These are phyloP conservation scores for Vigna trinervia DNA, from an alignment of 306 rosid species.

Conservation along the genomic window DNA sequence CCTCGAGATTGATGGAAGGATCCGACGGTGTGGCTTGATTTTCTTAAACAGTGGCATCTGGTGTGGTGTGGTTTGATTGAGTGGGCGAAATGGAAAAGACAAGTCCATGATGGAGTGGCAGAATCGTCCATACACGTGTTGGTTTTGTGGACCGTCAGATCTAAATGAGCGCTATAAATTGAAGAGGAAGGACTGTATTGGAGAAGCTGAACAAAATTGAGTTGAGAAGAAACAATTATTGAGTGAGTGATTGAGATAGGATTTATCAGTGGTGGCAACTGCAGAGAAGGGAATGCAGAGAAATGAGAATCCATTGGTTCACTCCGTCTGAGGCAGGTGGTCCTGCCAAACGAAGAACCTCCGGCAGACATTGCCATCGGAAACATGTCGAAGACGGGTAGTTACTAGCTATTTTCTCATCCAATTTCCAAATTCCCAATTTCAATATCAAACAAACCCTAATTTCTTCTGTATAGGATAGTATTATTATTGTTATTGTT, in stretches of 20 bases:
- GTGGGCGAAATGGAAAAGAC: neutral
- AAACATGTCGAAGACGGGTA: constrained; percentile 99
- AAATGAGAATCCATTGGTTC: constrained; percentile 64
- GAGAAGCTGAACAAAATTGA: no score
- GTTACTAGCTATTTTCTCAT: neutral
- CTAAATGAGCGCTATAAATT: neutral
- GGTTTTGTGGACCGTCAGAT: neutral
- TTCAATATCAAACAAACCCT: neutral
- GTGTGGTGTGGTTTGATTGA: neutral
- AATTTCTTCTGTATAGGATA: neutral
- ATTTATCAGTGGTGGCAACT: neutral
- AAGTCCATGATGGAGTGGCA: neutral
- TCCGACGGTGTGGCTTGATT: neutral
- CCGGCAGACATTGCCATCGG: constrained; percentile 92
- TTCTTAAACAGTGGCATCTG: neutral
- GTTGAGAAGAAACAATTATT: no score
- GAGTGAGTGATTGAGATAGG: neutral
- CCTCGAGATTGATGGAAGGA: neutral
- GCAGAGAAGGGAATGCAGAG: constrained; percentile 65
- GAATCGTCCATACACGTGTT: constrained; percentile 44
- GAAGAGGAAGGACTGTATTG: no score
- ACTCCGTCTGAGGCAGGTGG: constrained; percentile 50
- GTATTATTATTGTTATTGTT: no score
- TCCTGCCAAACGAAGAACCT: constrained; percentile 51
- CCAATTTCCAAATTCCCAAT: neutral